These are phyloP conservation scores for Tetracladium marchalianum DNA, from an alignment of 495 filamentous ascomycete species.

Conservation along the genomic window DNA sequence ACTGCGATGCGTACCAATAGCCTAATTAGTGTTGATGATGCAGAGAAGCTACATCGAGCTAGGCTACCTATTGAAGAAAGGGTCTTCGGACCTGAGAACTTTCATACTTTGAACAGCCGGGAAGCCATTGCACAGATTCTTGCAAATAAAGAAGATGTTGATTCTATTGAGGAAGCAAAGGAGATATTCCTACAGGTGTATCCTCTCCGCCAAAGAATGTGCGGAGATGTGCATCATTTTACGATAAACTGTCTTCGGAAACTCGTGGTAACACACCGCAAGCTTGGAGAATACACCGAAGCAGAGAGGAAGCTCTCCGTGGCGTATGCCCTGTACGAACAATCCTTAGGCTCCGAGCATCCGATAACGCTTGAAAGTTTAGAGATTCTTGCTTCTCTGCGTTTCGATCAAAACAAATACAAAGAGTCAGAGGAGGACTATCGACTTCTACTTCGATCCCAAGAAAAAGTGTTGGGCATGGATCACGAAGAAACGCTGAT, in stretches of 20 bases:
- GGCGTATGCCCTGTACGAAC: slow-evolving; percentile 14
- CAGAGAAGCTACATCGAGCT: slow-evolving; percentile 18
- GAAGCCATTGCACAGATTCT: not conserved
- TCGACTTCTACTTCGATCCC: slow-evolving; percentile 14
- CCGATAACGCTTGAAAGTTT: slow-evolving; percentile 22
- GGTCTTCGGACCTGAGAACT: slow-evolving; percentile 15
- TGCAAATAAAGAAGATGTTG: slow-evolving; percentile 3
- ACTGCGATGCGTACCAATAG: no score
- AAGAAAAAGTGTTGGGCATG: slow-evolving; percentile 7
- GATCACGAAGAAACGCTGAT: slow-evolving; percentile 21
- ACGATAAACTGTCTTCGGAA: slow-evolving; percentile 19
- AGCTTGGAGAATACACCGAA: slow-evolving; percentile 22
- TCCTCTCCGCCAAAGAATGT: not conserved
- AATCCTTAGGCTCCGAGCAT: slow-evolving; percentile 13
- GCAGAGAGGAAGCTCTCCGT: slow-evolving; percentile 21
- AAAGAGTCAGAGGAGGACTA: slow-evolving; percentile 21
- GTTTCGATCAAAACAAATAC: slow-evolving; percentile 4
- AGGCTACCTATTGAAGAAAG: slow-evolving; percentile 13
- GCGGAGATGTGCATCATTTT: not conserved
- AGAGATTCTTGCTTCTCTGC: slow-evolving; percentile 14
- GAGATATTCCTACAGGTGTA: not conserved
- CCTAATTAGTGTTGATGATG: slow-evolving; percentile 12
- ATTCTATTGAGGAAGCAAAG: slow-evolving; percentile 22
- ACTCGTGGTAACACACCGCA: slow-evolving; percentile 12
- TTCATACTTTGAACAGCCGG: slow-evolving; percentile 11